phyloP scores from a whole-genome alignment of 371 early-diverging fungal genomes.

The Rhizopus sp. region DNA sequence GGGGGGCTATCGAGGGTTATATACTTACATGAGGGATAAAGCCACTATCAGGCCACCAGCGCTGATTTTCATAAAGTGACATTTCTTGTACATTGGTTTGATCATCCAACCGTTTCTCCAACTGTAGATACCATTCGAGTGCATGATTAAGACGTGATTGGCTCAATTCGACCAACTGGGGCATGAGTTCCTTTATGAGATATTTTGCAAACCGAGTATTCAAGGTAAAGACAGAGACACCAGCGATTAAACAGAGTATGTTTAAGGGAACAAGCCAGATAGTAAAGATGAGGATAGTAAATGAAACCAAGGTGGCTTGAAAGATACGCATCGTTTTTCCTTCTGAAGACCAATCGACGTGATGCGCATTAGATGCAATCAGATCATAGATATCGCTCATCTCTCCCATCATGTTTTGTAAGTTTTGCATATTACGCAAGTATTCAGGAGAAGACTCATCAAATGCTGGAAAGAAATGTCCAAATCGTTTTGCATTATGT shows the following conservation, averaged over 20 bases:
- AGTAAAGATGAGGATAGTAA: constrained; percentile 11
- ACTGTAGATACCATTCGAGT: constrained; percentile 22
- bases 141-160: constrained; percentile 19
- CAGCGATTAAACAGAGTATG: constrained; percentile 26
- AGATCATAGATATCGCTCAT: constrained; percentile 42
- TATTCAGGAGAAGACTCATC: constrained; percentile 52
- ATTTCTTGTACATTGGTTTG: constrained; percentile 25
- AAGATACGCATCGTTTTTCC: constrained; percentile 36
- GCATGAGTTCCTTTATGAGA: constrained; percentile 34
- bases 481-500: constrained; percentile 3
- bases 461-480: constrained; percentile 26
- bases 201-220: constrained; percentile 47
- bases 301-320: constrained; percentile 28
- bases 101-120: constrained; percentile 29
- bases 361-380: constrained; percentile 25
- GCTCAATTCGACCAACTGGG: constrained; percentile 24
- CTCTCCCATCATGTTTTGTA: constrained; percentile 57
- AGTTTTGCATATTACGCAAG: constrained; percentile 40
- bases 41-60: constrained; percentile 48
- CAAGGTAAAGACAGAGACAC: constrained; percentile 32
- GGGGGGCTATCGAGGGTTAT: neutral
- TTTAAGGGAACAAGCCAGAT: constrained; percentile 39
- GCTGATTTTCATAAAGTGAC: constrained; percentile 50
- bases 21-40: constrained; percentile 42
- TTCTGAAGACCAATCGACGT: constrained; percentile 45